These are phyloP conservation scores for Gaillardinia entomophila DNA, from an alignment of 805 yeast genomes.

Conservation along the genomic window DNA sequence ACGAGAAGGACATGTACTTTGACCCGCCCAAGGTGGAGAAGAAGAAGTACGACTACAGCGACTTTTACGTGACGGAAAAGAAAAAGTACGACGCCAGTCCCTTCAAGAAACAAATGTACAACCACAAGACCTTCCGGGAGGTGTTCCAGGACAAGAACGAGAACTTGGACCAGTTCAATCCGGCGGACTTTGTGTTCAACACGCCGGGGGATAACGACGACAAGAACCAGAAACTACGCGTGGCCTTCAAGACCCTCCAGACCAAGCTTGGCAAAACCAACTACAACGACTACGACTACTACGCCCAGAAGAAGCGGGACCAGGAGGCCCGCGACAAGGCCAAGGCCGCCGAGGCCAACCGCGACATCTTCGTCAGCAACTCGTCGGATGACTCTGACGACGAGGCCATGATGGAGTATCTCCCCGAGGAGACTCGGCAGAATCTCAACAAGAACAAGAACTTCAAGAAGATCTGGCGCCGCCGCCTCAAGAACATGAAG, in stretches of 20 bases:
- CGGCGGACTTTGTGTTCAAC: conserved; percentile 36
- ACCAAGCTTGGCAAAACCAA: conserved; percentile 25
- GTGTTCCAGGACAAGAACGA: conserved; percentile 28
- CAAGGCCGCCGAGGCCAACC: neutral
- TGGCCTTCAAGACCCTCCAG: conserved; percentile 23
- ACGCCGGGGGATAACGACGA: conserved; percentile 15
- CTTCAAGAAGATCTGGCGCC: neutral
- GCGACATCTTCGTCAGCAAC: conserved; percentile 1
- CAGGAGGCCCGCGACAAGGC: conserved; percentile 1
- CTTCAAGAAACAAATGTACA: conserved; percentile 29
- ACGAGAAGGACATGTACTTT: neutral
- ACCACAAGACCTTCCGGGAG: conserved; percentile 34
- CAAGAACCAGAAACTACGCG: conserved; percentile 15
- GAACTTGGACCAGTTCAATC: conserved; percentile 25
- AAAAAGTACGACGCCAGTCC: conserved; percentile 26
- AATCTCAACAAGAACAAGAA: conserved; percentile 1
- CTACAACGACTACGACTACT: conserved; percentile 31
- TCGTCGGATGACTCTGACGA: neutral
- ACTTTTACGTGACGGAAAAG: conserved; percentile 34
- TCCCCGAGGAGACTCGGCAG: neutral
- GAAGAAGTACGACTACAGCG: conserved; percentile 10
- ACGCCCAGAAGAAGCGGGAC: conserved; percentile 12
- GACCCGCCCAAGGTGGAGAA: neutral
- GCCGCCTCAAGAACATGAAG: conserved; percentile 1
- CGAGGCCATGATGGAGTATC: neutral